Base-by-base conservation (phyloP, 306 rosid species). In the Dryas alaskensis region DNA sequence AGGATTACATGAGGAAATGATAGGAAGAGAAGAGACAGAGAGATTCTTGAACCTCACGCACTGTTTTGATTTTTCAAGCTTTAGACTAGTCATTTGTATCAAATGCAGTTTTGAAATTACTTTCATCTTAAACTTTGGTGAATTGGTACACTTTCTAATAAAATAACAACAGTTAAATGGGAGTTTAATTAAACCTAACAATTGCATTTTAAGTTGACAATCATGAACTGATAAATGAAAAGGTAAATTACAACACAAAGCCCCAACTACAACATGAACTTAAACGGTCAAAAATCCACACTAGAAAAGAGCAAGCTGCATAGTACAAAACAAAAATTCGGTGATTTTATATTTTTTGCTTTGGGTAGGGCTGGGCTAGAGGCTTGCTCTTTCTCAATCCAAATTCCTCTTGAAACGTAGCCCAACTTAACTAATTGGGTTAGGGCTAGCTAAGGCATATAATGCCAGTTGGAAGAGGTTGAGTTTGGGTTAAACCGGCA, bases 11-110 rank as follows among this genome's bases (percentile, higher is more conserved):
- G 10, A 25, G 19, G 40, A 55, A 42, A 71, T 71, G 37, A 54
- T 22, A 7, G 75, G 65, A 71, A 42, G 63, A 70, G 42, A 71
- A 70, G 37, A 43, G 22, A 55, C 44, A 47, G 37, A 6, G 65
- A 71, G 55, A 44, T 22, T 8, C 5, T 45, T 57, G 65, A 44
- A 44, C 57, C 27, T 45, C 5, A 14, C 57, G 12, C 55, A 55
- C 8, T 43, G 55, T 57, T 57, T 57, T 44, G 75, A 71, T 17
- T 2, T 14, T 59, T 72, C 46, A 59, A 46, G 45, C 47, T 14
- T 25, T 8, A 44, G n/a, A 46, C 31, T 46, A 57, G 66, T 71
- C 49, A 10, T 45, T 58, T 54, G 57, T 45, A 17, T 45, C 48
- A 72, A 48, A 25, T 25, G 27, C 69, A 59, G 51, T 27, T 46